Evolutionary conservation across 2,329 filamentous ascomycete genomes (phyloP).

Genomic region (Delphinella strobiligena): DNA sequence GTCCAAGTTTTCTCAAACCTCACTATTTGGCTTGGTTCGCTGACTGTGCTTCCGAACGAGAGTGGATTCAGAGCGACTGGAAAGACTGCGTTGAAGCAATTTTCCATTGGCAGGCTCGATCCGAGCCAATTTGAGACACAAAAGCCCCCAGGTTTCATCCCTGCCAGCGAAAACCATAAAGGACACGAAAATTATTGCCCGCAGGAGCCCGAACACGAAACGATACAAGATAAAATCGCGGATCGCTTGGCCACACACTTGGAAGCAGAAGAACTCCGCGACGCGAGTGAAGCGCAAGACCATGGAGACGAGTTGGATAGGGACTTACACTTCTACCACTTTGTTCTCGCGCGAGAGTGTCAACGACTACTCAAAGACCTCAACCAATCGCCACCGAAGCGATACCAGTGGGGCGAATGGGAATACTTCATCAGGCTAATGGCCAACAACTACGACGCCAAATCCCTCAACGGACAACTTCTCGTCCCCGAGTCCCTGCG

Average conservation of each 20-base stretch:
- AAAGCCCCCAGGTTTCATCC: conserved; percentile 8
- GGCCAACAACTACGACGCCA: conserved; percentile 31
- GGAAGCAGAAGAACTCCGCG: conserved; percentile 28
- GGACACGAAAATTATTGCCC: neutral
- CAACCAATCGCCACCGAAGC: conserved; percentile 22
- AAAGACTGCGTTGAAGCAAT: conserved; percentile 12
- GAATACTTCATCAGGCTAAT: conserved; percentile 37
- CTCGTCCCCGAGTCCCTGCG: conserved; percentile 11
- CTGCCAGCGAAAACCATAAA: neutral
- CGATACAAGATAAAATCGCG: conserved; percentile 10
- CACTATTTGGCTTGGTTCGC: conserved; percentile 43
- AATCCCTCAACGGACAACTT: conserved; percentile 11
- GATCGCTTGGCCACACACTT: conserved; percentile 27
- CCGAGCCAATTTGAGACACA: conserved; percentile 8
- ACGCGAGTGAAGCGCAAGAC: conserved; percentile 28
- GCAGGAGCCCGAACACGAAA: conserved; percentile 5
- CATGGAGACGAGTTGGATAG: conserved; percentile 31
- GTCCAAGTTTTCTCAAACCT: conserved; percentile 42
- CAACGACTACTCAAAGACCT: conserved; percentile 31
- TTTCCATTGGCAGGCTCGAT: conserved; percentile 11
- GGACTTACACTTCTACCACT: conserved; percentile 42
- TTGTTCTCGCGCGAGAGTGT: conserved; percentile 33
- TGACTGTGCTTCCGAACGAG: conserved; percentile 43
- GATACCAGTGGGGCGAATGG: conserved; percentile 30
- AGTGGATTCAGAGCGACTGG: conserved; percentile 25